Evolutionary conservation across 176 grass and related monocot genomes (phyloP).

Genomic region (Hsuehochloa calcarea): DNA sequence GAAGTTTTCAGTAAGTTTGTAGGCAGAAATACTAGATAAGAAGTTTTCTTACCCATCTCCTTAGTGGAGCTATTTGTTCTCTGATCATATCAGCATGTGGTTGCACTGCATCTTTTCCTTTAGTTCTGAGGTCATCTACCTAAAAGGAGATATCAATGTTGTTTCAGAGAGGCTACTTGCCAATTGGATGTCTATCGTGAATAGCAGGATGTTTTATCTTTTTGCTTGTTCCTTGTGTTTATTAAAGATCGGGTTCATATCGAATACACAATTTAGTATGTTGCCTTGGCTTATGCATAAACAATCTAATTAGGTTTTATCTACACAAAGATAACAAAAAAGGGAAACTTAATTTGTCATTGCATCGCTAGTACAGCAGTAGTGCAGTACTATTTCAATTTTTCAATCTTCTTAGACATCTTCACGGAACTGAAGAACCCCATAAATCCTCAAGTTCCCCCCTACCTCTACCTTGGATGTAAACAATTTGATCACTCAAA

Average conservation of each 20-base stretch:
- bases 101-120: constrained; percentile 65
- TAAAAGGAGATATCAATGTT: constrained; percentile 25
- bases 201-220: not conserved
- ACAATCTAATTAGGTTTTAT: not conserved
- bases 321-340: not conserved
- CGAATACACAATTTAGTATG: not conserved
- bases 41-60: constrained; percentile 62
- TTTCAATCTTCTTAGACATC: not conserved
- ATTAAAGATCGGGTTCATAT: not conserved
- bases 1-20: not conserved
- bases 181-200: not conserved
- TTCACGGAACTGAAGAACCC: not conserved
- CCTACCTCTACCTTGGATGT: not conserved
- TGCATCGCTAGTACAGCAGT: not conserved
- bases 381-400: not conserved
- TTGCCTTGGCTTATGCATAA: not conserved
- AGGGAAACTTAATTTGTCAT: not conserved
- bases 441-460: not conserved
- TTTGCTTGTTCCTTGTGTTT: not conserved
- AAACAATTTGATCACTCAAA: not conserved
- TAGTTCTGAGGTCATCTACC: constrained; percentile 65
- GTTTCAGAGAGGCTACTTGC: not conserved
- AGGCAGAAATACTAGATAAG: not conserved
- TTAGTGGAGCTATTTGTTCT: constrained; percentile 71
- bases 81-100: constrained; percentile 66